Evolutionary conservation across 495 filamentous ascomycete genomes (phyloP).

Genomic region (Achaetomiella virescens): DNA sequence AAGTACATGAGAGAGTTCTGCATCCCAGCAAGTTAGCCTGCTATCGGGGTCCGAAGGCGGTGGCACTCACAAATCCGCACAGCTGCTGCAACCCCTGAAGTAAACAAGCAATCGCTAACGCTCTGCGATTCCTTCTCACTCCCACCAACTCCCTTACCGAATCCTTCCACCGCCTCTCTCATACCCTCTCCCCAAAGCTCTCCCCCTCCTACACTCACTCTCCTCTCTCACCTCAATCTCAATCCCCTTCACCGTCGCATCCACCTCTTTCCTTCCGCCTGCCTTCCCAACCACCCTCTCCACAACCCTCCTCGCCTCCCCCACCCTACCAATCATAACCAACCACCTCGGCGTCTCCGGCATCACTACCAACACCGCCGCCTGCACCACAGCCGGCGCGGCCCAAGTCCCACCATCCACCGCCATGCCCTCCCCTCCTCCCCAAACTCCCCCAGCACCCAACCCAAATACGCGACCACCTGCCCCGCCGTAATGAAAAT

Average conservation of each 20-base stretch:
- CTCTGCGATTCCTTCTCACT: constrained; percentile 64
- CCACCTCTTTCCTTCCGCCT: constrained; percentile 42
- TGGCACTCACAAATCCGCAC: constrained; percentile 68
- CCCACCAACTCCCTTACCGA: constrained; percentile 51
- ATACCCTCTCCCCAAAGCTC: constrained; percentile 18
- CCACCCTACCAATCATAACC: constrained; percentile 56
- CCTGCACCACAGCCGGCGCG: constrained; percentile 69
- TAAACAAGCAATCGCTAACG: constrained; percentile 75
- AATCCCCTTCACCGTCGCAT: constrained; percentile 55
- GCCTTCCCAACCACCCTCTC: constrained; percentile 54
- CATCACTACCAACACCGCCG: constrained; percentile 56
- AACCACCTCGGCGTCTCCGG: constrained; percentile 88
- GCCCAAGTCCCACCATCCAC: constrained; percentile 86
- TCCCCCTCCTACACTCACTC: constrained; percentile 40
- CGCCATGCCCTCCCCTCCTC: constrained; percentile 59
- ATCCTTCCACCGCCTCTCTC: constrained; percentile 31
- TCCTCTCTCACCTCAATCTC: constrained; percentile 65
- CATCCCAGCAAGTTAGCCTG: constrained; percentile 7
- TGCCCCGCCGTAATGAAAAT: constrained; percentile 83
- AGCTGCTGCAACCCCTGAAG: constrained; percentile 86
- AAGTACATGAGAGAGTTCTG: constrained; percentile 94
- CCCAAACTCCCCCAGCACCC: constrained; percentile 52
- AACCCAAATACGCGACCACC: constrained; percentile 79
- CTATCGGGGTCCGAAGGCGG: not conserved
- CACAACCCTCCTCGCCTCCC: constrained; percentile 57